A percentile compares a stretch with the other conserved stretches of the same genome.
These are phyloP conservation scores for Colletotrichum tropicicola DNA, from an alignment of 2,329 filamentous ascomycete species.

Conservation along the genomic window DNA sequence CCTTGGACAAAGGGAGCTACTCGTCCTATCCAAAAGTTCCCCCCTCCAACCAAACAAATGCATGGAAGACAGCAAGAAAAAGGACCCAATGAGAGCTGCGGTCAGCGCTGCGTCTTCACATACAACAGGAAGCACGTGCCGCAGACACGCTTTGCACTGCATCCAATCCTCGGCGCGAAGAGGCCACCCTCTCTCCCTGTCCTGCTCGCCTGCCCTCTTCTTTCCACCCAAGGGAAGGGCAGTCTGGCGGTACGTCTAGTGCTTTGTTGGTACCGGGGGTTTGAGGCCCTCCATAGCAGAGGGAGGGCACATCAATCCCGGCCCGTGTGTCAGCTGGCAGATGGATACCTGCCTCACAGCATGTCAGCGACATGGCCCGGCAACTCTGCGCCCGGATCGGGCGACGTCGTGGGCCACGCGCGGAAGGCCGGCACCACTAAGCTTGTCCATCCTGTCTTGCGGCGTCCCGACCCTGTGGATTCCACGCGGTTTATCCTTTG, in stretches of 20 bases:
- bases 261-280: too few relatives aligned
- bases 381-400: conserved; percentile 21
- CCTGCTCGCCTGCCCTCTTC: not conserved
- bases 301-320: not conserved
- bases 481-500: not conserved
- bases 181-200: not conserved
- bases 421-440: conserved; percentile 27
- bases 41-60: not conserved
- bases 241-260: not conserved
- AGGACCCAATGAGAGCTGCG: conserved; percentile 12
- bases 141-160: not conserved
- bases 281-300: not conserved
- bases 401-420: conserved; percentile 22
- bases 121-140: conserved; percentile 11
- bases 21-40: conserved; percentile 5
- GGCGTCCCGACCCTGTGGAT: conserved; percentile 7
- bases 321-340: conserved; percentile 24
- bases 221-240: too few relatives aligned
- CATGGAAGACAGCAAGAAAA: not conserved
- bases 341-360: not conserved
- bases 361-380: conserved; percentile 4
- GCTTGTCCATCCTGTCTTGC: conserved; percentile 4
- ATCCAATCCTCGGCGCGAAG: conserved; percentile 4
- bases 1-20: not conserved
- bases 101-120: not conserved